Base-by-base conservation (phyloP, 1,284 basidiomycete genomes). In the Porodaedalea pini region DNA sequence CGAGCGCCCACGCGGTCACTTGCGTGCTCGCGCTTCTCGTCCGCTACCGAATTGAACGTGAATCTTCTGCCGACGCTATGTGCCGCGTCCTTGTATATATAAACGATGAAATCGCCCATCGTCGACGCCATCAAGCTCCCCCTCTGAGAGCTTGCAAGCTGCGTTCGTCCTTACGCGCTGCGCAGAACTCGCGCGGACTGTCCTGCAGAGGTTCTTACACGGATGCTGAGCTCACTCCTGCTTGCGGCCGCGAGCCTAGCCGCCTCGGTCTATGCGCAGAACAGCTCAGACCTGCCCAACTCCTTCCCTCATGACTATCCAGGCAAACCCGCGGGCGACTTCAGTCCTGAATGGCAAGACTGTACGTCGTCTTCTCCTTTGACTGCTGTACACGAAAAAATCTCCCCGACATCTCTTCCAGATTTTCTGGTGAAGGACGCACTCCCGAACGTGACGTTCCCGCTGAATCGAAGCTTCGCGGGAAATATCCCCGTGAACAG, bases 401-500 rank as follows among this genome's bases (percentile, higher is more conserved):
- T 32, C 8, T 34, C 17, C n/a, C 11, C 44, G 31, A 52, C 31
- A 72, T 88, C 34, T 21, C 10, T 17, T 49, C 3, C 29, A 65
- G 65, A 63, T 47, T 86, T 82, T 58, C 70, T 77, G 63, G 83
- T 86, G 27, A 82, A 77, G 0, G 65, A 73, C 8, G 67, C 67
- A 25, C 75, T 90, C 5, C 86, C 86, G 0, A 86, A 87, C 63
- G 73, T 88, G 3, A 83, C 84, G 0, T 86, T 82, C 67, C 65
- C 74, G 21, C 64, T 86, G 7, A 69, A 74, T 13, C 78, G 78
- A 6, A 82, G 74, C 65, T 90, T 75, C 62, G 85, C 87, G 0
- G 87, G 86, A 51, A 90, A 86, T 60, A 75, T 88, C 52, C 77
- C 78, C 4, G 85, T 89, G 2, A 73, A 83, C 60, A 76, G 86